A percentile compares a stretch with the other conserved stretches of the same genome.
phyloP scores from a whole-genome alignment of 1,284 basidiomycete species.

The Vanrija sp. region DNA sequence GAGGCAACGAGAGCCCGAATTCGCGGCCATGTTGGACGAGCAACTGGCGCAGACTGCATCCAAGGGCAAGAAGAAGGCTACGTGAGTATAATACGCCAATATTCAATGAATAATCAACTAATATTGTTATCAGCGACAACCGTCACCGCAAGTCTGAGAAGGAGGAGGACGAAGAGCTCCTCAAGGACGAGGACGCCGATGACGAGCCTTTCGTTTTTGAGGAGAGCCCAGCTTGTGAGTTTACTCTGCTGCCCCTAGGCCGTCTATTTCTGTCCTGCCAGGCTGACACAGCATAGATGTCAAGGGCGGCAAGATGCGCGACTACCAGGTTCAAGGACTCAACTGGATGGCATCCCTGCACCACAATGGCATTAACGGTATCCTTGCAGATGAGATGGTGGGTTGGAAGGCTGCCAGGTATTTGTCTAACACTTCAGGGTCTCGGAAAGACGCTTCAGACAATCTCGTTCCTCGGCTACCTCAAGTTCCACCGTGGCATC shows the following conservation, averaged over 20 bases:
- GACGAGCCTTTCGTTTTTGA: slow-evolving; percentile 87
- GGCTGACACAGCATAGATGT: slow-evolving; percentile 58
- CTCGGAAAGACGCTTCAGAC: slow-evolving; percentile 98
- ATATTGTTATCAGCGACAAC: slow-evolving; percentile 55
- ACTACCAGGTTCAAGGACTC: slow-evolving; percentile 92
- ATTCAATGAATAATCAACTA: slow-evolving; percentile 1
- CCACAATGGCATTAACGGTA: slow-evolving; percentile 89
- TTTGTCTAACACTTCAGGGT: slow-evolving; percentile 58
- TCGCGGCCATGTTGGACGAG: slow-evolving; percentile 78
- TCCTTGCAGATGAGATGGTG: slow-evolving; percentile 92
- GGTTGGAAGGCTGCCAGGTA: slow-evolving; percentile 21
- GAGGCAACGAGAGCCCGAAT: slow-evolving; percentile 89
- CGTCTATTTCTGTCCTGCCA: too few relatives aligned
- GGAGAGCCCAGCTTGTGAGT: slow-evolving; percentile 80
- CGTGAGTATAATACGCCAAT: slow-evolving; percentile 52
- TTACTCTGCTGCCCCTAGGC: background rate
- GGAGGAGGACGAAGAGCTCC: slow-evolving; percentile 92
- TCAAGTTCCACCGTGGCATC: slow-evolving; percentile 76
- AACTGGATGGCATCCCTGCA: slow-evolving; percentile 96
- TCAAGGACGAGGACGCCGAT: slow-evolving; percentile 77
- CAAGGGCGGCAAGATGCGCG: slow-evolving; percentile 79
- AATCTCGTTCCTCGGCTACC: slow-evolving; percentile 93
- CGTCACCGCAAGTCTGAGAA: slow-evolving; percentile 94
- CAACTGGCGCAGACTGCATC: slow-evolving; percentile 62
- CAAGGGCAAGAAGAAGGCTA: slow-evolving; percentile 66